These are phyloP conservation scores for Yamadazyma sp. DNA, from an alignment of 805 yeast genomes.

Conservation along the genomic window DNA sequence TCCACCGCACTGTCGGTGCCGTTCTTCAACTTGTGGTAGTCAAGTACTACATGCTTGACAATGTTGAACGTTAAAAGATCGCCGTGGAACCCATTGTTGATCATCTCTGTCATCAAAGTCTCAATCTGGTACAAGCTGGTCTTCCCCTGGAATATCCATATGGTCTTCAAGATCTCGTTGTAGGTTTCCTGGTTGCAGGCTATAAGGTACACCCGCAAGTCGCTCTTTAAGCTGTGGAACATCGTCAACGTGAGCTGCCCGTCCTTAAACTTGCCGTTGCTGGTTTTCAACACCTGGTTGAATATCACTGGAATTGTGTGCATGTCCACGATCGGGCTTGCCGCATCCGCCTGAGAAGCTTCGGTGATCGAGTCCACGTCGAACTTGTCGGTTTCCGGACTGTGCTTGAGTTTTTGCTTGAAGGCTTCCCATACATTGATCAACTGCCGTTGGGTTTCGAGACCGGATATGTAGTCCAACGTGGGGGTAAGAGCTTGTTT, in stretches of 20 bases:
- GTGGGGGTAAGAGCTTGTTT: too few relatives aligned
- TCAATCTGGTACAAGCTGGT: constrained; percentile 35
- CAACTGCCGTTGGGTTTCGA: too few relatives aligned
- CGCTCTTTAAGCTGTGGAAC: constrained; percentile 35
- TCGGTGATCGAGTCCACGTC: too few relatives aligned
- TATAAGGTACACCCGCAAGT: constrained; percentile 32
- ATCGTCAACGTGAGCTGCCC: constrained; percentile 37
- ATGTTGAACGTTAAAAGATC: constrained; percentile 35
- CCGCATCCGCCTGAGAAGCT: too few relatives aligned
- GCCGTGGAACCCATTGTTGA: constrained; percentile 41
- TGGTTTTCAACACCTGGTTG: constrained; percentile 28
- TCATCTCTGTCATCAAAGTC: constrained; percentile 37
- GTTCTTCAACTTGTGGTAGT: constrained; percentile 33
- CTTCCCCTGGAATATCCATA: constrained; percentile 42
- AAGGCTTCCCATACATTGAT: not conserved
- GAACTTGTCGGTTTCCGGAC: too few relatives aligned
- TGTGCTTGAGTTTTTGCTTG: too few relatives aligned
- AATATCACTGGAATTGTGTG: constrained; percentile 37
- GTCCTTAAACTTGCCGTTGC: constrained; percentile 27
- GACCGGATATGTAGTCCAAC: too few relatives aligned
- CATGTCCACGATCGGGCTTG: constrained; percentile 28
- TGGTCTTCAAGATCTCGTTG: constrained; percentile 35
- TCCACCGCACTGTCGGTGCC: constrained; percentile 21
- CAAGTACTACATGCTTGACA: constrained; percentile 32
- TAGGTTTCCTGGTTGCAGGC: constrained; percentile 43